Percentiles rank a stretch among this genome's conserved stretches.
phyloP scores from a whole-genome alignment of 1,284 basidiomycete genomes.

The Schizophyllum amplum region DNA sequence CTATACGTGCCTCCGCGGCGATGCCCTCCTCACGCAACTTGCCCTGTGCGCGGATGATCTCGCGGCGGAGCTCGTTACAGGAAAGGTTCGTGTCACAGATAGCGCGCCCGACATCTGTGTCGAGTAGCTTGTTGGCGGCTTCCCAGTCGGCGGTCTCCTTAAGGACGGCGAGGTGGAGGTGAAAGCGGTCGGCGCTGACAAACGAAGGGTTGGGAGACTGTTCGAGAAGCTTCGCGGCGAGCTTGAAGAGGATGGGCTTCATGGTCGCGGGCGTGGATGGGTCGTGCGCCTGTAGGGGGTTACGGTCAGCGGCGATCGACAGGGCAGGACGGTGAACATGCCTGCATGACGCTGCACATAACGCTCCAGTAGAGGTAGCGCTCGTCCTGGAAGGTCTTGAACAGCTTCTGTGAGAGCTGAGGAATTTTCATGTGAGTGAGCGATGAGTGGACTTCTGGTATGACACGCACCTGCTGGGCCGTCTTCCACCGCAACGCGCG shows the following conservation, averaged over 20 bases:
- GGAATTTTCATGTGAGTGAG: conserved; percentile 9
- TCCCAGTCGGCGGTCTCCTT: conserved; percentile 59
- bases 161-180: conserved; percentile 66
- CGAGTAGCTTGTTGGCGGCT: conserved; percentile 64
- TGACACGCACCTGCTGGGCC: conserved; percentile 57
- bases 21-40: conserved; percentile 51
- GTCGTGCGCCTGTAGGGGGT: conserved; percentile 59
- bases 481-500: conserved; percentile 73
- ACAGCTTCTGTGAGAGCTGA: conserved; percentile 68
- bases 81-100: conserved; percentile 67
- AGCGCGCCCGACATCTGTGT: conserved; percentile 53
- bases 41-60: conserved; percentile 51
- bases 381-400: conserved; percentile 71
- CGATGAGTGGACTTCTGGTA: conserved; percentile 5
- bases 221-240: conserved; percentile 60
- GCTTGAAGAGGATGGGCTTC: conserved; percentile 58
- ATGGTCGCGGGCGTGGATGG: conserved; percentile 48
- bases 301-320: conserved; percentile 3
- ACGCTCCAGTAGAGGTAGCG: conserved; percentile 81
- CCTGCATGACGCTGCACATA: conserved; percentile 75
- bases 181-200: conserved; percentile 64
- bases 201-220: conserved; percentile 55
- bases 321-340: conserved; percentile 18
- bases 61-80: conserved; percentile 67
- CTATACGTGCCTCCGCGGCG: conserved; percentile 45